Evolutionary conservation across 2,329 filamentous ascomycete genomes (phyloP).

Genomic region (Tolypocladium guangdongense): DNA sequence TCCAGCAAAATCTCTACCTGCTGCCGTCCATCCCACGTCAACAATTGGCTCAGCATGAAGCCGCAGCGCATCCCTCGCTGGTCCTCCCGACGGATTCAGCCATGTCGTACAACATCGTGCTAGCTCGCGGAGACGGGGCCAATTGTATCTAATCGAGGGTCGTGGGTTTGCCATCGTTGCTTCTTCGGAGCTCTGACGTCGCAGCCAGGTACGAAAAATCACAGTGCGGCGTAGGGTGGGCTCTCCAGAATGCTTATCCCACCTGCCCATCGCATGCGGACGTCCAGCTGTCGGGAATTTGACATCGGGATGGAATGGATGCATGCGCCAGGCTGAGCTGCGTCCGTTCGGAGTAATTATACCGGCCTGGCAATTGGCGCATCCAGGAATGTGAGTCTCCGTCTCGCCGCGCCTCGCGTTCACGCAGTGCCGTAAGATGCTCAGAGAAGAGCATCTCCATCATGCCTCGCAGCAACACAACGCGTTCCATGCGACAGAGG

Average conservation of each 20-base stretch:
- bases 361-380: background rate
- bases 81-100: background rate
- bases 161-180: background rate
- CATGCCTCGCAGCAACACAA: too few relatives aligned
- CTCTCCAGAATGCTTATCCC: background rate
- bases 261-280: too few relatives aligned
- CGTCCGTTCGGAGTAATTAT: too few relatives aligned
- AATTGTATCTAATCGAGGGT: background rate
- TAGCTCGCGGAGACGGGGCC: background rate
- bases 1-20: background rate
- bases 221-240: background rate
- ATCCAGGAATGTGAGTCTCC: background rate
- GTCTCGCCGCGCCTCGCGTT: background rate
- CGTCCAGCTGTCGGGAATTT: too few relatives aligned
- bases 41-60: background rate
- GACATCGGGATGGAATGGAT: too few relatives aligned
- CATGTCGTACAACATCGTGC: too few relatives aligned
- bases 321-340: too few relatives aligned
- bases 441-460: too few relatives aligned
- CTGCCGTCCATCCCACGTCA: background rate
- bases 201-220: too few relatives aligned
- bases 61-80: background rate
- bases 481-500: background rate
- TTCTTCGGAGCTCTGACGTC: background rate
- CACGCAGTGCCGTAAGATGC: too few relatives aligned